phyloP scores from a whole-genome alignment of 1,139 yeast genomes.

The Lodderomyces oxycetoniae region DNA sequence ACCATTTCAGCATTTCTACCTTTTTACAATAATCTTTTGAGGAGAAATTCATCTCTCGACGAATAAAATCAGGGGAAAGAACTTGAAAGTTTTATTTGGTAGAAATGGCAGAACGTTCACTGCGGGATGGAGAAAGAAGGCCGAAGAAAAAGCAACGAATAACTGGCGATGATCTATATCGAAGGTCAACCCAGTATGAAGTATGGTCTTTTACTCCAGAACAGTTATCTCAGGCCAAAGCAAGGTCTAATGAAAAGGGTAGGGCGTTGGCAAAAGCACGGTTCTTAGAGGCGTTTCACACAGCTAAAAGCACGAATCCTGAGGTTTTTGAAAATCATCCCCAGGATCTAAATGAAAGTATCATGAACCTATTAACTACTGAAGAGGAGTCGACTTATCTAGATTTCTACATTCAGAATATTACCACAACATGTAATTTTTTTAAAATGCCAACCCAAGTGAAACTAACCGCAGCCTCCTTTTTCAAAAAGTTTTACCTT shows the following conservation, averaged over 20 bases:
- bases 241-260: constrained; percentile 52
- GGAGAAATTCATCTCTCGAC: too few relatives aligned
- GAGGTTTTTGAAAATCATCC: constrained; percentile 25
- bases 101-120: too few relatives aligned
- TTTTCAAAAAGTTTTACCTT: constrained; percentile 76
- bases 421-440: constrained; percentile 49
- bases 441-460: constrained; percentile 48
- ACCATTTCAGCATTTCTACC: too few relatives aligned
- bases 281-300: constrained; percentile 23
- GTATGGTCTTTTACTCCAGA: constrained; percentile 76
- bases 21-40: too few relatives aligned
- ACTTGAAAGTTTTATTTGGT: too few relatives aligned
- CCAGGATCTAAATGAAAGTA: constrained; percentile 23
- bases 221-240: constrained; percentile 46
- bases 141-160: constrained; percentile 24
- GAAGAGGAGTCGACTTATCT: constrained; percentile 72
- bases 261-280: constrained; percentile 34
- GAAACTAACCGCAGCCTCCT: constrained; percentile 79
- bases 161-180: constrained; percentile 76
- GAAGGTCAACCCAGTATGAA: constrained; percentile 79
- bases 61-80: too few relatives aligned
- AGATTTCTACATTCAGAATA: constrained; percentile 65
- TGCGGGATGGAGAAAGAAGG: too few relatives aligned
- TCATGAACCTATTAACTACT: constrained; percentile 43
- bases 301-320: constrained; percentile 27